These are phyloP conservation scores for Kalmanozyma brasiliensis DNA, from an alignment of 1,284 basidiomycete genomes.

Conservation along the genomic window DNA sequence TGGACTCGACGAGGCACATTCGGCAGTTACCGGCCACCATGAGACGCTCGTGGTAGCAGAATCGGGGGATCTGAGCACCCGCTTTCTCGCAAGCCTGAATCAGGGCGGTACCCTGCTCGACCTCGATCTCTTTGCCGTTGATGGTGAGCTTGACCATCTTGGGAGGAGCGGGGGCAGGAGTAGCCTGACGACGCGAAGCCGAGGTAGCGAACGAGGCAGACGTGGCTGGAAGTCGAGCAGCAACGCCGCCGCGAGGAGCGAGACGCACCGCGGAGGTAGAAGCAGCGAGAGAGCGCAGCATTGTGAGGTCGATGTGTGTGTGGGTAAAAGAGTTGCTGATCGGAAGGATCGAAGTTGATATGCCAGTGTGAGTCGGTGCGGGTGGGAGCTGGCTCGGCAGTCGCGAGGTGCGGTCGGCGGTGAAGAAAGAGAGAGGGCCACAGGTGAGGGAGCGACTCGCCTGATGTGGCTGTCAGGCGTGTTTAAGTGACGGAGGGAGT, in stretches of 20 bases:
- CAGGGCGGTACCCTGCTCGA: slow-evolving; percentile 72
- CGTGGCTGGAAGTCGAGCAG: slow-evolving; percentile 23
- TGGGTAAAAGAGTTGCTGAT: not conserved
- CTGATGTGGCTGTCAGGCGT: slow-evolving; percentile 31
- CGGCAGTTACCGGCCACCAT: slow-evolving; percentile 67
- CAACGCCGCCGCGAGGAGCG: slow-evolving; percentile 29
- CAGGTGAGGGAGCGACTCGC: slow-evolving; percentile 13
- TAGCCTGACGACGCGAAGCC: slow-evolving; percentile 51
- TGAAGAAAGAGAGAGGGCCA: slow-evolving; percentile 11
- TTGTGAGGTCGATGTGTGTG: slow-evolving; percentile 13
- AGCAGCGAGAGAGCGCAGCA: slow-evolving; percentile 49
- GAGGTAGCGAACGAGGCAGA: slow-evolving; percentile 52
- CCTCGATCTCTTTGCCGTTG: slow-evolving; percentile 67
- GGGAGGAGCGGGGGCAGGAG: slow-evolving; percentile 58
- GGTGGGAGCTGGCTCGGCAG: not conserved
- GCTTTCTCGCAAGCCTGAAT: slow-evolving; percentile 86
- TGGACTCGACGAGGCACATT: slow-evolving; percentile 91
- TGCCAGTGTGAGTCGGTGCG: slow-evolving; percentile 1
- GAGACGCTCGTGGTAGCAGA: slow-evolving; percentile 88
- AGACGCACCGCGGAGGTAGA: slow-evolving; percentile 44
- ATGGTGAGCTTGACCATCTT: slow-evolving; percentile 68
- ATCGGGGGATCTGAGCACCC: slow-evolving; percentile 71
- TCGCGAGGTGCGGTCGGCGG: slow-evolving; percentile 5
- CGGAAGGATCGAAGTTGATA: not conserved
- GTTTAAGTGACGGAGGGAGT: slow-evolving; percentile 3